Conservation (phyloP, 257 asterid species). For the Marsdenia floribunda region DNA sequence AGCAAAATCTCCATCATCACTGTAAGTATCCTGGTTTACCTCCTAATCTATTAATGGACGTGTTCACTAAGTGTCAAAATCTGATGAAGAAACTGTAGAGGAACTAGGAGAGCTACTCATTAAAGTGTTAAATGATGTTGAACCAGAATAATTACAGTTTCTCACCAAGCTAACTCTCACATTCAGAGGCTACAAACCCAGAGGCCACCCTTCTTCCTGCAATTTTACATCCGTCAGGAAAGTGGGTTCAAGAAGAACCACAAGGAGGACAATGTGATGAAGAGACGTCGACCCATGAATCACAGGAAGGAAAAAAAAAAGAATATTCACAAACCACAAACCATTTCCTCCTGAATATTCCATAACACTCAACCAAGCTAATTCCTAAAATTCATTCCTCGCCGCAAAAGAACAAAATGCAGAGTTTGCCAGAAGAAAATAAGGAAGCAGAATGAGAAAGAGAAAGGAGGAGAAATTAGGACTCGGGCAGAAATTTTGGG, state of each 20-base stretch:
- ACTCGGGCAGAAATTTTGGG: too few relatives aligned
- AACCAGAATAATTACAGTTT: constrained; percentile 28
- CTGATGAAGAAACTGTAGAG: constrained; percentile 41
- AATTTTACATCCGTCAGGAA: constrained; percentile 25
- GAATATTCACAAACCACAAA: too few relatives aligned
- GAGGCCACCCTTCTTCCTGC: constrained; percentile 59
- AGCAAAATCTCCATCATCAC: background rate
- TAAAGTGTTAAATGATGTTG: constrained; percentile 45
- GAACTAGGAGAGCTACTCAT: constrained; percentile 34
- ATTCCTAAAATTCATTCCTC: background rate
- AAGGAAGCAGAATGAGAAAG: too few relatives aligned
- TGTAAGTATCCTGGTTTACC: background rate
- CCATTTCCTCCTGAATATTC: background rate
- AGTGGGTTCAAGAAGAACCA: constrained; percentile 5
- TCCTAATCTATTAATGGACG: background rate
- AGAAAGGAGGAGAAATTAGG: too few relatives aligned
- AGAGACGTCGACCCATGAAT: constrained; percentile 7
- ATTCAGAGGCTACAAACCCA: constrained; percentile 48
- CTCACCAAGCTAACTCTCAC: constrained; percentile 38
- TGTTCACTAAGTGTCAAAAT: constrained; percentile 30
- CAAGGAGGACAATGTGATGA: constrained; percentile 5
- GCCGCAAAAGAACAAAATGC: background rate
- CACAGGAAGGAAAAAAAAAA: too few relatives aligned
- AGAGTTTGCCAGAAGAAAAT: too few relatives aligned
- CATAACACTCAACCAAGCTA: background rate